Evolutionary conservation across 352 stramenopile genomes (phyloP), one percentile per base, ranked within the genome.

Genomic region (Globisporangium uncinulatum): DNA sequence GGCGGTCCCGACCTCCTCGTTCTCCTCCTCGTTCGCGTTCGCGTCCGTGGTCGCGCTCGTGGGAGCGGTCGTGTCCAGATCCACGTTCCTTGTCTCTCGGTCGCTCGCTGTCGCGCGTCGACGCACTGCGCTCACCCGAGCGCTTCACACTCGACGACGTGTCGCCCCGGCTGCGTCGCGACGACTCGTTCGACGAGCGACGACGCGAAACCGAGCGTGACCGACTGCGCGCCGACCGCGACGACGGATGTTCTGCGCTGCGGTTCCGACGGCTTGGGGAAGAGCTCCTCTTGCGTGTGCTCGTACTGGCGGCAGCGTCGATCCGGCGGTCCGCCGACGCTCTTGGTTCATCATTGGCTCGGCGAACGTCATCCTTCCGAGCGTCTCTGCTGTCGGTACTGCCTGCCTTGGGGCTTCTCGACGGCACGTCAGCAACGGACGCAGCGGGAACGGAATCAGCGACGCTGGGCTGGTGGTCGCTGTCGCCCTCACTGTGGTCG

Each of bases 141-240:
- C 67, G 61, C 20, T 62, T 64, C 13, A 17, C 39, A 37, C 50
- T 20, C 19, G 54, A 65, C 36, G 59, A 63, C 21, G 58, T n/a
- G 34, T 65, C 66, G 3, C 54, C 62, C 42, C 68, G 66, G 39
- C 68, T 70, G 41, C 54, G 54, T 31, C 57, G 61, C 24, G 71
- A 69, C 9, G 69, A 69, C 36, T 75, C 70, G 6, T 67, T 67
- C 34, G 54, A 57, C n/a, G 66, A 75, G 29, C 57, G 70, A 57
- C 71, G 70, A 41, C 71, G 71, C 37, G 76, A 83, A 15, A 62
- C 59, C 9, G 78, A 87, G 19, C 67, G 52, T n/a, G 44, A 70
- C 32, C 42, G 61, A 42, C 57, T 68, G 66, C 19, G 14, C 29
- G 52, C 66, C 49, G 36, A 39, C 43, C 43, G 37, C 20, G 21